Conservation (phyloP, 2,329 filamentous ascomycete species). For the Botrytis elliptica region DNA sequence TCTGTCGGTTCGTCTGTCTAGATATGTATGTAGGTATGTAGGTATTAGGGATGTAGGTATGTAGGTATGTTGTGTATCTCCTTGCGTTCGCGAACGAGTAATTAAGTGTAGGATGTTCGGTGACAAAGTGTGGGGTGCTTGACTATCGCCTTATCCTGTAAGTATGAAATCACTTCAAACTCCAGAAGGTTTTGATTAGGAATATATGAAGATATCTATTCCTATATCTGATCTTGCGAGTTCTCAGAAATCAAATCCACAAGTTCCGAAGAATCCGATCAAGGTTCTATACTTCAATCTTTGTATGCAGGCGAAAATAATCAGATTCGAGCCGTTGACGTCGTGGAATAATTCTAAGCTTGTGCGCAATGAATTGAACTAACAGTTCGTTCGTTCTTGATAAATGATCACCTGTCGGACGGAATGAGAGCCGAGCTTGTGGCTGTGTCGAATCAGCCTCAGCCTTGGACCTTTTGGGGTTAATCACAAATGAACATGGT, state of each 20-base stretch:
- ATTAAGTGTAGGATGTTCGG: neutral
- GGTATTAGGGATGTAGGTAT: neutral
- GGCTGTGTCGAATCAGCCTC: conserved; percentile 4
- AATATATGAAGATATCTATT: neutral
- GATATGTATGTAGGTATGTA: neutral
- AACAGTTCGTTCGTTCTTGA: neutral
- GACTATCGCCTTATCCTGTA: neutral
- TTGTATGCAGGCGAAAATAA: neutral
- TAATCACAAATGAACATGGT: neutral
- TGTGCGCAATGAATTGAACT: neutral
- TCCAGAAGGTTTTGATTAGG: neutral
- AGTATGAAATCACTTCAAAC: neutral
- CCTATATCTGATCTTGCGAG: neutral
- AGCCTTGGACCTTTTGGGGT: neutral
- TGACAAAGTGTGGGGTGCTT: conserved; percentile 11
- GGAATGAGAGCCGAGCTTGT: neutral
- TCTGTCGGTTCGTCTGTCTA: neutral
- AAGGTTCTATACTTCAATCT: neutral
- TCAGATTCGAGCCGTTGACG: neutral
- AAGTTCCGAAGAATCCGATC: neutral
- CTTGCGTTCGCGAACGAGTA: neutral
- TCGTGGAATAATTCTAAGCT: neutral
- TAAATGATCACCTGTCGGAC: conserved; percentile 2
- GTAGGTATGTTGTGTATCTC: neutral
- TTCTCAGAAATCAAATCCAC: neutral